These are phyloP conservation scores for Nemophila menziesii DNA, from an alignment of 257 asterid genomes.

Conservation along the genomic window DNA sequence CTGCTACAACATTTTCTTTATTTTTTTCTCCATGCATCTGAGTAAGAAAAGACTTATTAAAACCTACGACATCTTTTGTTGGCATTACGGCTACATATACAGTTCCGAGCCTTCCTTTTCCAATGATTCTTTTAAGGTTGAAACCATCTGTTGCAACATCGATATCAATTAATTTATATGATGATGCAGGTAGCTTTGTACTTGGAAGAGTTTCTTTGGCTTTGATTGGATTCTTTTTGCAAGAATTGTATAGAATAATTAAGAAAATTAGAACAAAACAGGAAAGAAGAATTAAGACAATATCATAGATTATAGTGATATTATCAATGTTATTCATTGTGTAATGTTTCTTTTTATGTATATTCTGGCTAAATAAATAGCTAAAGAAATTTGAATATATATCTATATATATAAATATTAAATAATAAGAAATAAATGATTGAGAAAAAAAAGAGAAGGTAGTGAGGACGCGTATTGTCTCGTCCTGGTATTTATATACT, in stretches of 20 bases:
- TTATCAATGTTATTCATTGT: constrained; percentile 23
- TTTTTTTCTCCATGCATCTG: no score
- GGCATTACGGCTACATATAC: constrained; percentile 76
- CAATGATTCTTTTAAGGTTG: constrained; percentile 58
- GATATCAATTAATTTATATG: constrained; percentile 50
- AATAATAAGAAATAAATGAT: no score
- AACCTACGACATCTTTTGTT: constrained; percentile 37
- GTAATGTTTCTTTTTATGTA: neutral
- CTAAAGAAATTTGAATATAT: neutral
- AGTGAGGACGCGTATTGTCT: no score
- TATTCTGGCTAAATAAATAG: neutral
- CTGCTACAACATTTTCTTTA: no score
- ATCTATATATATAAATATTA: neutral
- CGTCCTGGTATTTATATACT: no score
- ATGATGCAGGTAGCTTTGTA: constrained; percentile 34
- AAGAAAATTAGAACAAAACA: constrained; percentile 20
- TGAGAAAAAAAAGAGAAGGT: neutral
- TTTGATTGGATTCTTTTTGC: constrained; percentile 28
- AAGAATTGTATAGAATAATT: constrained; percentile 26
- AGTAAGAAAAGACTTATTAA: no score
- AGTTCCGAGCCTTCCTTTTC: constrained; percentile 59
- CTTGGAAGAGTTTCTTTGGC: constrained; percentile 21
- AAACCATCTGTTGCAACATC: constrained; percentile 79
- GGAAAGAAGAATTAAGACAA: constrained; percentile 26
- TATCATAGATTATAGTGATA: constrained; percentile 24